Base-by-base conservation (phyloP, 345 rosid species). In the Linum trigynum region DNA sequence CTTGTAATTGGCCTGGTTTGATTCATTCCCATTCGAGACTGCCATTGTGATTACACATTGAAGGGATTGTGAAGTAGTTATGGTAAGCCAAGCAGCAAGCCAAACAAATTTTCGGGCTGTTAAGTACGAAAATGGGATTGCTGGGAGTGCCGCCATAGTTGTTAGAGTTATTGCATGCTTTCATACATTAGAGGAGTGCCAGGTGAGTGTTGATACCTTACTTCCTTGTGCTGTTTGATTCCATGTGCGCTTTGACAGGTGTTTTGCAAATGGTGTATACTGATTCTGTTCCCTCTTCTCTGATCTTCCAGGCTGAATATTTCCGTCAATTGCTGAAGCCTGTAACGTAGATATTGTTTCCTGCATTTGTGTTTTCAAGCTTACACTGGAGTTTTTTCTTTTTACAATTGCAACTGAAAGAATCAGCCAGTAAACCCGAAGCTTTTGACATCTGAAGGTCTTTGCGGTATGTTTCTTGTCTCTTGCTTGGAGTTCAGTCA, bases 21-120 rank as follows among this genome's bases (percentile, higher is more conserved):
- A 70, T 68, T 58, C 68, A 42, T 63, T 66, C 63, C 68, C 51
- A 64, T 70, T 38, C 65, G 58, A 5, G 57, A 40, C 56, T 67
- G 50, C 39, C 36, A 35, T 36, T 57, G 64, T 57, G 75, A 70
- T 72, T 41, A 41, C 45, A 41, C 45, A 41, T 41, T 41, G 45
- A 41, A 41, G 45, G 45, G 45, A 41, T 41, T 56, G 59, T n/a
- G 59, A 53, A 67, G 85, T 72, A 86, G 95, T 88, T 83, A 94
- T 94, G 99, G 99, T 94, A 88, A 85, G 99, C 77, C 99, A 94
- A 83, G 88, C 95, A 64, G 97, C 97, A 50, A 74, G 95, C 76
- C 92, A 82, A 77, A 94, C 95, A 70, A 94, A 90, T 82, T 94
- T 94, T 76, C 92, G 92, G 75, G 91, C 88, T 59, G 81, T 86